phyloP scores from a whole-genome alignment of 164 flowering plant species.

The Stephania cephalantha region DNA sequence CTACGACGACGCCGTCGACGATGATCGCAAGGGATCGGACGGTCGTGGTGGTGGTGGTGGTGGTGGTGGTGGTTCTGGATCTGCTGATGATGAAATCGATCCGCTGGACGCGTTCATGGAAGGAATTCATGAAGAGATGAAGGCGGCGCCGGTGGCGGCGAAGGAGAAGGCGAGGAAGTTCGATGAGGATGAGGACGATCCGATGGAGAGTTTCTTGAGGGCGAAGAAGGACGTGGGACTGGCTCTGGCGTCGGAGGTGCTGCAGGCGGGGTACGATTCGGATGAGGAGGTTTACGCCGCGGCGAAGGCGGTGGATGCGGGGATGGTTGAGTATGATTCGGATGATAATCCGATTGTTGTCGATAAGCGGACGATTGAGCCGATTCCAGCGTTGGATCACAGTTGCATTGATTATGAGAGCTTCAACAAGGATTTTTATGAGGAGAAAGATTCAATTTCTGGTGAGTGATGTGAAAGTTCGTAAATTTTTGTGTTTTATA shows the following conservation, averaged over 20 bases:
- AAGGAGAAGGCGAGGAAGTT: slow-evolving; percentile 55
- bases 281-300: slow-evolving; percentile 99
- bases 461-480: slow-evolving; percentile 33
- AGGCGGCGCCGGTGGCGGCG: slow-evolving; percentile 48
- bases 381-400: slow-evolving; percentile 85
- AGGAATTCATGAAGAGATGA: slow-evolving; percentile 88
- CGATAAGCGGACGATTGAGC: slow-evolving; percentile 90
- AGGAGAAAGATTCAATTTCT: slow-evolving; percentile 71
- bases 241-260: slow-evolving; percentile 80
- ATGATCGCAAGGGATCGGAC: slow-evolving; percentile 7
- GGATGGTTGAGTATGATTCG: slow-evolving; percentile 84
- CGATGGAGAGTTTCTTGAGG: slow-evolving; percentile 75
- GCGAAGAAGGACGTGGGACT: slow-evolving; percentile 92
- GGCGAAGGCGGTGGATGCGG: slow-evolving; percentile 97
- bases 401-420: slow-evolving; percentile 73
- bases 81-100: slow-evolving; percentile 47
- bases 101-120: slow-evolving; percentile 98
- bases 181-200: slow-evolving; percentile 90
- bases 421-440: slow-evolving; percentile 87
- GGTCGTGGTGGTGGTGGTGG: slow-evolving; percentile 35
- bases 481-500: too few species aligned
- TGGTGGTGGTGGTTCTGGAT: slow-evolving; percentile 26
- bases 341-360: slow-evolving; percentile 83
- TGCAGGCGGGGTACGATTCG: slow-evolving; percentile 88
- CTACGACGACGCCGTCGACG: slow-evolving; percentile 34